phyloP scores from a whole-genome alignment of 805 yeast species.

The Yamadazyma endophytica region DNA sequence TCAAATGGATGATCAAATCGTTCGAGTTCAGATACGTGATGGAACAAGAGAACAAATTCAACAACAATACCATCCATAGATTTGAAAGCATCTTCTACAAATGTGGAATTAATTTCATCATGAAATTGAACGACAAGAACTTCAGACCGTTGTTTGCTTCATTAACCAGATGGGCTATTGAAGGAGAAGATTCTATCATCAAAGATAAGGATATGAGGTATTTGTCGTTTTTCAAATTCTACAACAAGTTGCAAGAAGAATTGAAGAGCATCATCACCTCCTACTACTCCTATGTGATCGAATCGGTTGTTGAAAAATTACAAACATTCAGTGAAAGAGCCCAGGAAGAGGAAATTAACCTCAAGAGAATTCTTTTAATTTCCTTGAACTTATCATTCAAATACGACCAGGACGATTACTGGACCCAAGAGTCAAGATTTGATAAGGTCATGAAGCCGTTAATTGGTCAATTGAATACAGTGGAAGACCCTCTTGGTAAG shows the following conservation, averaged over 20 bases:
- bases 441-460: constrained; percentile 63
- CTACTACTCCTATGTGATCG: constrained; percentile 82
- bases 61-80: constrained; percentile 70
- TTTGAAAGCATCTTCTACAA: constrained; percentile 74
- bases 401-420: constrained; percentile 89
- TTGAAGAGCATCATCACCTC: constrained; percentile 84
- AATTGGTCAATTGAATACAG: constrained; percentile 58
- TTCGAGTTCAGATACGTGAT: constrained; percentile 62
- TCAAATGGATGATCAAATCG: constrained; percentile 62
- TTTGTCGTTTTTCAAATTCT: constrained; percentile 77
- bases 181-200: constrained; percentile 65
- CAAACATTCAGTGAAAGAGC: constrained; percentile 39
- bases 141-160: constrained; percentile 90
- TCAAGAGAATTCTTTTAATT: constrained; percentile 70
- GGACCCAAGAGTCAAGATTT: constrained; percentile 87
- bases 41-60: constrained; percentile 39
- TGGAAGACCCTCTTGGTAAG: constrained; percentile 75
- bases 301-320: constrained; percentile 59
- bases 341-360: constrained; percentile 40
- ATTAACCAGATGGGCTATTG: constrained; percentile 87
- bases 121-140: constrained; percentile 89
- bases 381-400: constrained; percentile 79
- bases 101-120: constrained; percentile 70
- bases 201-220: constrained; percentile 51
- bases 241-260: constrained; percentile 77